Conservation (phyloP, 495 filamentous ascomycete genomes). For the Diplogelasinospora grovesii region DNA sequence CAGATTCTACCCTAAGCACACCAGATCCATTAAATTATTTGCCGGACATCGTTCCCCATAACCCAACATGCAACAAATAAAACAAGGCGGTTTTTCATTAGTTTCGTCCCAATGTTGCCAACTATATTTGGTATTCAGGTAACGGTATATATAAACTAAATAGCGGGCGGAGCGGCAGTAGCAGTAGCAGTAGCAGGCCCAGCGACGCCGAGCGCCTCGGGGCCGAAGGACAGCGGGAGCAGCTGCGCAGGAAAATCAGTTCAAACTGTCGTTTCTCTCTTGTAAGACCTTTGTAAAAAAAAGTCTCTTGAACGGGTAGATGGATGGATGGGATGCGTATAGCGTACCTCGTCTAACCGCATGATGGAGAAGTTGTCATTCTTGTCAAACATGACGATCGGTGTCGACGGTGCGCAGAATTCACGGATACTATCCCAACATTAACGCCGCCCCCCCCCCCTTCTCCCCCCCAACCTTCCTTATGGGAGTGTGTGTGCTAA, state of each 20-base stretch:
- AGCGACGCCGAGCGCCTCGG: slow-evolving; percentile 45
- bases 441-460: slow-evolving; percentile 15
- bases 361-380: slow-evolving; percentile 61
- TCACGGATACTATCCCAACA: slow-evolving; percentile 60
- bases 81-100: no score
- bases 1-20: no score
- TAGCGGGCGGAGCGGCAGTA: no score
- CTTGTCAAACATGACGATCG: slow-evolving; percentile 88
- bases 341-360: slow-evolving; percentile 64
- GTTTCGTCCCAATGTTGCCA: no score
- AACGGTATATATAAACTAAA: no score
- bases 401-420: slow-evolving; percentile 60
- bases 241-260: slow-evolving; percentile 36
- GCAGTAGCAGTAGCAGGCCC: no score
- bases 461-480: no score
- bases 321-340: slow-evolving; percentile 13
- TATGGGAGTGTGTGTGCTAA: no score
- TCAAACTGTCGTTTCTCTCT: background rate
- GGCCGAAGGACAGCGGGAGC: slow-evolving; percentile 68
- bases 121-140: no score
- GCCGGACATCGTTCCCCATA: no score
- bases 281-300: background rate
- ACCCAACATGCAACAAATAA: no score
- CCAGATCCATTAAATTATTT: no score
- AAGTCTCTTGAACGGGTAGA: background rate